Percentiles rank a stretch among this genome's conserved stretches.
Evolutionary conservation across 805 yeast genomes (phyloP).

Genomic region (Ogataea siamensis): DNA sequence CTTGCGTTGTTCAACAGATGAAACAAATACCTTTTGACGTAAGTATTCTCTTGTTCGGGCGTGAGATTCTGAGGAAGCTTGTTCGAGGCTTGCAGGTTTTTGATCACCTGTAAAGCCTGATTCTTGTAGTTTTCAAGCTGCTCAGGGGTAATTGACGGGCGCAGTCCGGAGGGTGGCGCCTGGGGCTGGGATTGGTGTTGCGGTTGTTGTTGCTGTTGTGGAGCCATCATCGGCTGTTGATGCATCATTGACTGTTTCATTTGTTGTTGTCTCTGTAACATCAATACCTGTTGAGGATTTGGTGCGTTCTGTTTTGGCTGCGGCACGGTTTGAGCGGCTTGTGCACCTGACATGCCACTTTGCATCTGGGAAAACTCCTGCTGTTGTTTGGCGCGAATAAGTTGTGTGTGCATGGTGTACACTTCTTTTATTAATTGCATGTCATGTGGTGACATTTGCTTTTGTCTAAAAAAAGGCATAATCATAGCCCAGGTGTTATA

Average conservation of each 20-base stretch:
- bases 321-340: constrained; percentile 9
- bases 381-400: constrained; percentile 44
- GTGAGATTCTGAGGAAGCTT: constrained; percentile 32
- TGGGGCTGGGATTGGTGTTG: constrained; percentile 16
- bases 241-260: constrained; percentile 30
- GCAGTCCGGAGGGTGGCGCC: constrained; percentile 19
- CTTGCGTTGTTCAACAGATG: constrained; percentile 27
- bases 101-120: constrained; percentile 36
- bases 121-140: constrained; percentile 32
- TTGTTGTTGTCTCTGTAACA: constrained; percentile 35
- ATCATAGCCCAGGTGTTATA: constrained; percentile 81
- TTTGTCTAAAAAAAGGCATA: constrained; percentile 55
- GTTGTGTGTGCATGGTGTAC: constrained; percentile 63
- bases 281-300: constrained; percentile 33
- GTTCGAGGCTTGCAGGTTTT: constrained; percentile 35
- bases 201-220: constrained; percentile 15
- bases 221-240: constrained; percentile 29
- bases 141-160: constrained; percentile 22
- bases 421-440: constrained; percentile 62
- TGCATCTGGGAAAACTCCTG: constrained; percentile 24
- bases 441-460: constrained; percentile 55
- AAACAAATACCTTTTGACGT: constrained; percentile 33
- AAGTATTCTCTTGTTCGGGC: constrained; percentile 36
- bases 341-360: constrained; percentile 22
- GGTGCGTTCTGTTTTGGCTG: constrained; percentile 16